Percentiles rank a stretch among this genome's conserved stretches.
Evolutionary conservation across 2,329 filamentous ascomycete genomes (phyloP).

Genomic region (Fusarium siculi): DNA sequence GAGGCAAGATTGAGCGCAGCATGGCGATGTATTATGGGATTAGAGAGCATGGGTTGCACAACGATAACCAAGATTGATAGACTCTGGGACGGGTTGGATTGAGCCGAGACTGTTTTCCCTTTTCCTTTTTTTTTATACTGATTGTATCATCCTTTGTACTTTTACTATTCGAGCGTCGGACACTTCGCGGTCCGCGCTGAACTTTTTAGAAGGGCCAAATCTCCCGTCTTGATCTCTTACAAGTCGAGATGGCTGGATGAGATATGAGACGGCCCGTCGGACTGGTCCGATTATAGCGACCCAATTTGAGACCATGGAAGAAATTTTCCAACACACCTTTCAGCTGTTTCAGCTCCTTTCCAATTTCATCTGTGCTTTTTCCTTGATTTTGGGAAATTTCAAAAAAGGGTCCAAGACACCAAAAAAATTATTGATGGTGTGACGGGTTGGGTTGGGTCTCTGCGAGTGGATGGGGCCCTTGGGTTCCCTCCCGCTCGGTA

Average conservation of each 20-base stretch:
- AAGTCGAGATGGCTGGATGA: slow-evolving; percentile 23
- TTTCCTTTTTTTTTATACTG: background rate
- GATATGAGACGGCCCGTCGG: slow-evolving; percentile 19
- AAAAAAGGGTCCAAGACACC: slow-evolving; percentile 25
- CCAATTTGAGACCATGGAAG: slow-evolving; percentile 22
- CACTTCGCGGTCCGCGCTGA: slow-evolving; percentile 18
- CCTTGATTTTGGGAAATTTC: slow-evolving; percentile 18
- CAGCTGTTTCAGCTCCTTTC: slow-evolving; percentile 11
- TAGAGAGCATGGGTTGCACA: slow-evolving; percentile 14
- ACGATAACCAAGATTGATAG: slow-evolving; percentile 16
- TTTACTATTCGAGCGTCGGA: slow-evolving; percentile 18
- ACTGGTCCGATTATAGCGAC: slow-evolving; percentile 25
- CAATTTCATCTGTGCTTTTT: slow-evolving; percentile 4
- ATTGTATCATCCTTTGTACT: slow-evolving; percentile 23
- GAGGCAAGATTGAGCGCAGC: slow-evolving; percentile 19
- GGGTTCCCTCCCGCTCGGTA: slow-evolving; percentile 39
- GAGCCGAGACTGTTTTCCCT: slow-evolving; percentile 6
- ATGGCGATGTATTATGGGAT: slow-evolving; percentile 36
- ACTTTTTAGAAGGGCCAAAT: slow-evolving; percentile 32
- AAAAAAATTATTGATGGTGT: slow-evolving; percentile 23
- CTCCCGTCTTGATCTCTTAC: slow-evolving; percentile 17
- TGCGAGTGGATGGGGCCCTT: slow-evolving; percentile 24
- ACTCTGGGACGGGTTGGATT: slow-evolving; percentile 17
- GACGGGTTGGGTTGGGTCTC: slow-evolving; percentile 32
- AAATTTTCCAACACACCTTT: background rate